Evolutionary conservation across 2,329 filamentous ascomycete genomes (phyloP), one percentile per base, ranked within the genome.

Genomic region (Penicillium sp.): DNA sequence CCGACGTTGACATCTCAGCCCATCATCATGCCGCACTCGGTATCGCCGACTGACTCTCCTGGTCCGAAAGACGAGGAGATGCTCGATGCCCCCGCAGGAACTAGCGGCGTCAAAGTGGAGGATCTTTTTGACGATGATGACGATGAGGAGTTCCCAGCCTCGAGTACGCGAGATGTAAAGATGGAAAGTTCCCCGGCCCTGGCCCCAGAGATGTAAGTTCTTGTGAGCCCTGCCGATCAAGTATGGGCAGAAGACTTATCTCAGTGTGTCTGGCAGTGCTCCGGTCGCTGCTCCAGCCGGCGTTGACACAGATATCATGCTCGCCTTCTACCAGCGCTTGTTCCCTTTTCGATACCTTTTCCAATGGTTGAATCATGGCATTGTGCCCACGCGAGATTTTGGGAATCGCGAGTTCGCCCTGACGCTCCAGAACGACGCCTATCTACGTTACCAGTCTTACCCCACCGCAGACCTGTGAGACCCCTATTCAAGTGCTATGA

Each of bases 321-420:
- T 86, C 56, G 87, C 85, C 50, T 98, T 96, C 71, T 98, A 98
- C 64, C 87, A 94, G 61, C 87, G 93, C 33, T 76, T 98, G 25
- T 97, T 97, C 57, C 93, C 93, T 4, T 98, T 94, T 76, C 82
- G 90, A 44, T 85, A 87, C 47, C 81, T 97, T 14, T 98, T 96
- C 69, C 90, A 96, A 65, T 98, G 93, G 93, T 80, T 98, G 33
- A 98, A 97, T 62, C 93, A 97, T 68, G 87, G 87, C 38, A 84
- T 88, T 5, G 82, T 82, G 5, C 90, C 93, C 0, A 84, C 85
- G 4, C 84, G 83, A 51, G 90, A 97, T 67, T 97, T 97, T 70
- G 82, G 77, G 18, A 87, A 97, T 64, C 85, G 93, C 60, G 93
- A 98, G 67, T 97, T 98, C 63, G 90, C 93, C 13, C 91, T 97